phyloP scores from a whole-genome alignment of 768 basidiomycete genomes.

The Suillus weaverae region DNA sequence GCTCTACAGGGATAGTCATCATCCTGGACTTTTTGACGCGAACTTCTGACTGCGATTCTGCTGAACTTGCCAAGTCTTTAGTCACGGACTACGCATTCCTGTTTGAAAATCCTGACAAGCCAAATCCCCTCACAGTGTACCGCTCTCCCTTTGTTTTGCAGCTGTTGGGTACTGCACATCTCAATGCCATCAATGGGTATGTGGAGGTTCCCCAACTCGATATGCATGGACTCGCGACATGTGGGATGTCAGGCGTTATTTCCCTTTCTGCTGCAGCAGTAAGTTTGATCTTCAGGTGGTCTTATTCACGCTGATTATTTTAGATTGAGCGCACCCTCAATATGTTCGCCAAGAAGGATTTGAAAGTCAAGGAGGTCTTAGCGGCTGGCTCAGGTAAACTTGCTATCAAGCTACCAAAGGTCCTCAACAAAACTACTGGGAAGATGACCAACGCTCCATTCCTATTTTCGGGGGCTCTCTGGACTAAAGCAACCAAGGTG shows the following conservation, averaged over 20 bases:
- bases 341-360: too few species aligned
- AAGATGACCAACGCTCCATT: conserved; percentile 3
- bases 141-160: neutral
- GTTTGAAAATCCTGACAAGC: neutral
- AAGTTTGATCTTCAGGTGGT: too few species aligned
- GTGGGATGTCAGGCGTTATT: too few species aligned
- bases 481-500: neutral
- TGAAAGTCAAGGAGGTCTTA: neutral
- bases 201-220: neutral
- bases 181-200: neutral
- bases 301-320: neutral
- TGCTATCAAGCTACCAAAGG: neutral
- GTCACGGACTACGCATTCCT: neutral
- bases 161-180: neutral
- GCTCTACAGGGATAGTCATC: too few species aligned
- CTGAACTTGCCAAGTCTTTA: too few species aligned
- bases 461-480: neutral
- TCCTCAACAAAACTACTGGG: neutral
- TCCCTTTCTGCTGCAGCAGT: too few species aligned
- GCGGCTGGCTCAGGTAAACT: neutral
- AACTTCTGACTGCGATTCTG: too few species aligned
- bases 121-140: neutral
- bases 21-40: too few species aligned
- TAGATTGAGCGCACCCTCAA: too few species aligned
- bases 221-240: neutral